Evolutionary conservation across 2,329 filamentous ascomycete species (phyloP), one percentile per base, ranked within the genome.

Genomic region (Arthrobotrys pseudoclavata): DNA sequence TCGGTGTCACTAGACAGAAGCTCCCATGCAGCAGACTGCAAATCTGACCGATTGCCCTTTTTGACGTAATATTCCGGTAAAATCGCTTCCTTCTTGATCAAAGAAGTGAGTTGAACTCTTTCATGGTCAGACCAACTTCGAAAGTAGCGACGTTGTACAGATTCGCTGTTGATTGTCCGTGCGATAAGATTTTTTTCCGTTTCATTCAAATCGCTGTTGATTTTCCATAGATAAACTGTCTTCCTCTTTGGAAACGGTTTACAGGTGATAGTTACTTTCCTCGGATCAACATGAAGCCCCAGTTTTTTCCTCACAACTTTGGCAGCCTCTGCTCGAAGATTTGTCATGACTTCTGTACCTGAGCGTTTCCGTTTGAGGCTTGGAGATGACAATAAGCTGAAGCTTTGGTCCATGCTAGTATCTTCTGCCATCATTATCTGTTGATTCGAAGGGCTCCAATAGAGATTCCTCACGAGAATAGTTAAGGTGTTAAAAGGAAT

Each of bases 201-300:
- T 7, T 42, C 18, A 1, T n/a, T 31, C 5, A 74, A 20, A n/a
- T 55, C 31, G 34, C 53, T 63, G 4, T 48, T 22, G 0, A 34
- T 2, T 20, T 47, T 62, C 70, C 70, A 75, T 1, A 69, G 9
- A n/a, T 75, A 75, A 4, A 62, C 9, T 5, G 70, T 75, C 13
- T 55, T 68, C 26, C 31, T 31, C 13, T 24, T 75, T 4, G 70
- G 53, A 31, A 62, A 75, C 5, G 70, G 70, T 18, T 50, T 40
- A n/a, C 22, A 20, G 18, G 53, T 75, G 55, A 75, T 55, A 0
- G n/a, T 63, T 2, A 75, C 70, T 7, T 55, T 22, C 3, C 20
- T 24, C 3, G 70, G 53, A 0, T 45, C 31, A 12, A 68, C 26
- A 3, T n/a, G 29, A 3, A 74, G 42, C 6, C 53, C 45, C 0